A percentile compares a stretch with the other conserved stretches of the same genome.
phyloP scores from a whole-genome alignment of 345 rosid species.

The Pistacia atlantica region DNA sequence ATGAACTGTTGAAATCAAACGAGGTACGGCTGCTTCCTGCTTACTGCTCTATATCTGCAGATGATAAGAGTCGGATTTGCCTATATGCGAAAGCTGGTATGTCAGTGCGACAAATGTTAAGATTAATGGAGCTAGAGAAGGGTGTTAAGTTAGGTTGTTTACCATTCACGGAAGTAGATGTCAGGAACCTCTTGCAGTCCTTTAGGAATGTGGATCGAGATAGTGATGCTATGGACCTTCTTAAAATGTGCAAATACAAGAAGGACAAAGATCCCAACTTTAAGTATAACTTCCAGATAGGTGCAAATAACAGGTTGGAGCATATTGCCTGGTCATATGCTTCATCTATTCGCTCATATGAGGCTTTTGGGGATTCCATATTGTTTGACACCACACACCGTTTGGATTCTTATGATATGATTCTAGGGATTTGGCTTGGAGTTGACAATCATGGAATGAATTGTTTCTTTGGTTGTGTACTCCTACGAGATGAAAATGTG shows the following conservation, averaged over 20 bases:
- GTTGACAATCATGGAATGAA: slow-evolving; percentile 59
- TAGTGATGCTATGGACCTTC: slow-evolving; percentile 54
- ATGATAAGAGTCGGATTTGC: slow-evolving; percentile 63
- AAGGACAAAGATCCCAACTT: slow-evolving; percentile 59
- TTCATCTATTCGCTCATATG: slow-evolving; percentile 47
- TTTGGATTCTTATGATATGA: slow-evolving; percentile 60
- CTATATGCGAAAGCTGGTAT: slow-evolving; percentile 71
- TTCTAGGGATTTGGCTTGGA: slow-evolving; percentile 64
- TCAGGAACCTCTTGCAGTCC: slow-evolving; percentile 60
- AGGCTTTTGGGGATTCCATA: slow-evolving; percentile 57
- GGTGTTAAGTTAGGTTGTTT: slow-evolving; percentile 62
- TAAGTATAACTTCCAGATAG: slow-evolving; percentile 53
- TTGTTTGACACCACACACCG: slow-evolving; percentile 58
- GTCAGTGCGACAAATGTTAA: slow-evolving; percentile 69
- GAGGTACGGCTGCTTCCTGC: slow-evolving; percentile 51
- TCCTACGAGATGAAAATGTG: slow-evolving; percentile 53
- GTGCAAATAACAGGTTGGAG: slow-evolving; percentile 56
- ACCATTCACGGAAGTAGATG: slow-evolving; percentile 64
- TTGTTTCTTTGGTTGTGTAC: slow-evolving; percentile 56
- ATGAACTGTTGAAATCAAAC: slow-evolving; percentile 53
- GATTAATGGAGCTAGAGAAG: slow-evolving; percentile 69
- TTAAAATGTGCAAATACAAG: slow-evolving; percentile 58
- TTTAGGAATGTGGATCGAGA: slow-evolving; percentile 57
- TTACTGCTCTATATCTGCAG: slow-evolving; percentile 48
- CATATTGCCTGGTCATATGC: slow-evolving; percentile 61